Conservation (phyloP, 768 basidiomycete species). For the Suillus paluster region DNA sequence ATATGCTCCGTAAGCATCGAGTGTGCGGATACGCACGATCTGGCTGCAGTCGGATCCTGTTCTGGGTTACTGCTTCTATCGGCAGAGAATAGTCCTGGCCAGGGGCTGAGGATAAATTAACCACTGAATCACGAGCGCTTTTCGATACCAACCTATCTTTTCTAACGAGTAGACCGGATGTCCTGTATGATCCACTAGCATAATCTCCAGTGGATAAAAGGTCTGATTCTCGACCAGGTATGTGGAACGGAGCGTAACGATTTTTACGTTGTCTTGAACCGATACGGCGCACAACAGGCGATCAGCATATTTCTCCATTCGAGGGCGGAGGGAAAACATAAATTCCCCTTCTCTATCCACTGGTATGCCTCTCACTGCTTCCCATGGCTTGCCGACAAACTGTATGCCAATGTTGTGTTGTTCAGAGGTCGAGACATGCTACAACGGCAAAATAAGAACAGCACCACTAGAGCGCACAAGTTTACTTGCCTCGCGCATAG, state of each 20-base stretch:
- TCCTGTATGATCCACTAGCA: constrained; percentile 83
- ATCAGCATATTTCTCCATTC: constrained; percentile 71
- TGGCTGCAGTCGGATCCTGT: constrained; percentile 85
- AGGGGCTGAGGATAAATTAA: constrained; percentile 52
- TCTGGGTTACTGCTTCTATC: constrained; percentile 83
- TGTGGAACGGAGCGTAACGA: constrained; percentile 91
- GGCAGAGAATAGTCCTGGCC: constrained; percentile 89
- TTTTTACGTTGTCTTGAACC: constrained; percentile 90
- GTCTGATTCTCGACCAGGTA: constrained; percentile 92
- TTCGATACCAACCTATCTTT: constrained; percentile 65
- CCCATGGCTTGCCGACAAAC: constrained; percentile 87
- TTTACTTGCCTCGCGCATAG: constrained; percentile 80
- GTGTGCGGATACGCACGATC: constrained; percentile 66
- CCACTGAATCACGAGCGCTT: not conserved
- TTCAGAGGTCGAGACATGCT: constrained; percentile 56
- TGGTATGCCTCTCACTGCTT: constrained; percentile 82
- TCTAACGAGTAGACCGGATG: constrained; percentile 81
- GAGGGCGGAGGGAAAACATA: constrained; percentile 83
- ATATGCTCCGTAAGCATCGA: not conserved
- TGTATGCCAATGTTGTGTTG: constrained; percentile 89
- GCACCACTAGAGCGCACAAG: not conserved
- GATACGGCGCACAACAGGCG: constrained; percentile 89
- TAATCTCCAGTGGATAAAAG: constrained; percentile 89
- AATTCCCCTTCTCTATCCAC: constrained; percentile 95
- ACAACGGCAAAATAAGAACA: constrained; percentile 9